Percentiles rank a stretch among this genome's conserved stretches.
These are phyloP conservation scores for Macrophomina tecta DNA, from an alignment of 2,329 filamentous ascomycete species.

Conservation along the genomic window DNA sequence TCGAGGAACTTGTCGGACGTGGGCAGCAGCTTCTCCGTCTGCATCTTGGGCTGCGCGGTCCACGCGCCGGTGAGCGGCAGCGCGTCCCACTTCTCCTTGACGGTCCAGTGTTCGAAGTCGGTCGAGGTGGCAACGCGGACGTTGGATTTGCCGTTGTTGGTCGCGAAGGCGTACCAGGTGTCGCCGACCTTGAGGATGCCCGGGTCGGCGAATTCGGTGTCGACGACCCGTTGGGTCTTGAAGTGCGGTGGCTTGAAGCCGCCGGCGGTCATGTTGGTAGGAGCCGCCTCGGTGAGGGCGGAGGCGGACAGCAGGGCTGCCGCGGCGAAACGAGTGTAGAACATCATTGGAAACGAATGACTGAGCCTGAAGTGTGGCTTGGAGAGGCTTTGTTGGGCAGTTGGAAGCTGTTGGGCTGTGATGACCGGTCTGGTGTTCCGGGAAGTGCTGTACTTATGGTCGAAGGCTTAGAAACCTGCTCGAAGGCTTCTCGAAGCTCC, in stretches of 20 bases:
- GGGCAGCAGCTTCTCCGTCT: neutral
- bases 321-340: slow-evolving; percentile 17
- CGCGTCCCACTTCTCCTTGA: slow-evolving; percentile 37
- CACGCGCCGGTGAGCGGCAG: slow-evolving; percentile 39
- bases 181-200: slow-evolving; percentile 39
- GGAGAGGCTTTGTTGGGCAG: neutral
- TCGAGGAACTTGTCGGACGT: neutral
- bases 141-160: slow-evolving; percentile 33
- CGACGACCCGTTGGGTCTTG: slow-evolving; percentile 6
- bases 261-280: slow-evolving; percentile 16
- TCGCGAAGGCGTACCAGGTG: slow-evolving; percentile 48
- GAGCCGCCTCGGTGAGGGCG: slow-evolving; percentile 2
- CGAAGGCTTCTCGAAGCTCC: slow-evolving; percentile 14
- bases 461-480: neutral
- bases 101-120: slow-evolving; percentile 43
- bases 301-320: slow-evolving; percentile 16
- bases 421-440: neutral
- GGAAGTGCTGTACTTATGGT: slow-evolving; percentile 20
- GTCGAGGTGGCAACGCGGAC: slow-evolving; percentile 47
- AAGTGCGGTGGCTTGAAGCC: slow-evolving; percentile 15
- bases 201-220: slow-evolving; percentile 45
- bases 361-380: neutral
- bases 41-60: slow-evolving; percentile 30
- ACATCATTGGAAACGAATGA: slow-evolving; percentile 7
- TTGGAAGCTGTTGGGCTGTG: slow-evolving; percentile 4